Evolutionary conservation across 805 yeast species (phyloP).

Genomic region (Maudiozyma serrabonitensis): DNA sequence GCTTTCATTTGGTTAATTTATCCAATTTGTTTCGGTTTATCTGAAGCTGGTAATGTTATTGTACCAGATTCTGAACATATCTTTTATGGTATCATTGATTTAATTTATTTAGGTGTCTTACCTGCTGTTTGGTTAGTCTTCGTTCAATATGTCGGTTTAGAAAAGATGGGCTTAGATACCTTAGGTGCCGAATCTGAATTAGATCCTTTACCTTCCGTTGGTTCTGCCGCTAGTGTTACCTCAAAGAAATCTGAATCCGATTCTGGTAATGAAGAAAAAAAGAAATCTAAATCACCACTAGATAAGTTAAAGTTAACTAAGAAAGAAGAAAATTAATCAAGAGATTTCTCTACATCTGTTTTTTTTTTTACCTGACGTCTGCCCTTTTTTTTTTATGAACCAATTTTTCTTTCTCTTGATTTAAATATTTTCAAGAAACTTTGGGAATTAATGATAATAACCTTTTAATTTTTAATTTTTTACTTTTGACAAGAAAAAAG

Average conservation of each 20-base stretch:
- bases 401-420: not conserved
- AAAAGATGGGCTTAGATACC: constrained; percentile 13
- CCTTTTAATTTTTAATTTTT: not conserved
- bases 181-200: constrained; percentile 1
- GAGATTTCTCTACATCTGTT: not conserved
- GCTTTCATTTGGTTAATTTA: constrained; percentile 35
- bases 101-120: constrained; percentile 32
- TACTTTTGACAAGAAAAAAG: not conserved
- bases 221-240: not conserved
- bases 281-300: not conserved
- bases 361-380: not conserved
- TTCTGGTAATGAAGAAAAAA: not conserved
- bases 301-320: not conserved
- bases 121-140: constrained; percentile 19
- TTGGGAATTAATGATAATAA: too few relatives aligned
- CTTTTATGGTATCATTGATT: constrained; percentile 50
- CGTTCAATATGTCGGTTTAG: constrained; percentile 16
- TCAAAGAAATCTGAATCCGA: not conserved
- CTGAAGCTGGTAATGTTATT: constrained; percentile 56
- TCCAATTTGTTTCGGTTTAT: constrained; percentile 22
- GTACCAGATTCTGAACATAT: constrained; percentile 50
- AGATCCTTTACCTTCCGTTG: not conserved
- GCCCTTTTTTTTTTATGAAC: not conserved
- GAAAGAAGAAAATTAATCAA: not conserved
- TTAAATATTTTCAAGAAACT: too few relatives aligned